These are phyloP conservation scores for Phyllosticta capitalensis DNA, from an alignment of 2,329 filamentous ascomycete genomes.

Conservation along the genomic window DNA sequence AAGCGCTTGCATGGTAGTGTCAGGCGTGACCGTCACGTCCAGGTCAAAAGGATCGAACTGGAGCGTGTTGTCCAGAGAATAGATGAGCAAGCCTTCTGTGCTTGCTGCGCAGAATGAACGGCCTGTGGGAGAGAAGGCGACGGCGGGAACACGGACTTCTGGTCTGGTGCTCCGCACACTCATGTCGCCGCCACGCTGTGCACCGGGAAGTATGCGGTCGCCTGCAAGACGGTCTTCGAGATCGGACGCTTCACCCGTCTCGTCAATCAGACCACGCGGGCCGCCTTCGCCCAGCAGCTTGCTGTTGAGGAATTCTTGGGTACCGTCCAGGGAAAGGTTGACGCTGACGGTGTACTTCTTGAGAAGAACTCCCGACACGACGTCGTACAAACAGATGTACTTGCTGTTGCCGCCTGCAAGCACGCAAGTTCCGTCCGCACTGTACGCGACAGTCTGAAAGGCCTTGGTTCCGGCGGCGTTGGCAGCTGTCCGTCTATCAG, in stretches of 20 bases:
- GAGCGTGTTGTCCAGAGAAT: conserved; percentile 74
- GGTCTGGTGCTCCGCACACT: conserved; percentile 66
- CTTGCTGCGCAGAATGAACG: conserved; percentile 88
- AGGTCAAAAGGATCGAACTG: conserved; percentile 95
- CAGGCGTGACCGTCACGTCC: conserved; percentile 85
- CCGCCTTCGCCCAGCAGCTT: conserved; percentile 85
- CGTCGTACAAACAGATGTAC: conserved; percentile 96
- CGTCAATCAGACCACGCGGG: conserved; percentile 73
- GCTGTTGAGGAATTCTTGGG: conserved; percentile 94
- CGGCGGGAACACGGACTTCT: conserved; percentile 73
- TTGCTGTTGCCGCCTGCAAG: conserved; percentile 94
- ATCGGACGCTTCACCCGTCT: conserved; percentile 80
- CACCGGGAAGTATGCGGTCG: conserved; percentile 71
- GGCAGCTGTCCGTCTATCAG: conserved; percentile 81
- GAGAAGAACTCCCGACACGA: conserved; percentile 77
- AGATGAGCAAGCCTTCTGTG: conserved; percentile 88
- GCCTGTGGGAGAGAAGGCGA: conserved; percentile 82
- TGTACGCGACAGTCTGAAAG: conserved; percentile 82
- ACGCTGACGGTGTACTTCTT: conserved; percentile 95
- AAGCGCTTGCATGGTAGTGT: conserved; percentile 57
- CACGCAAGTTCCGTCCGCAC: conserved; percentile 82
- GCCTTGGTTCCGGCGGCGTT: conserved; percentile 85
- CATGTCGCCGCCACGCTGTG: conserved; percentile 79
- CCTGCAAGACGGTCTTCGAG: conserved; percentile 61
- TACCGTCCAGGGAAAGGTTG: conserved; percentile 91